Base-by-base conservation (phyloP, 768 basidiomycete genomes). In the Kondoa malvinella region DNA sequence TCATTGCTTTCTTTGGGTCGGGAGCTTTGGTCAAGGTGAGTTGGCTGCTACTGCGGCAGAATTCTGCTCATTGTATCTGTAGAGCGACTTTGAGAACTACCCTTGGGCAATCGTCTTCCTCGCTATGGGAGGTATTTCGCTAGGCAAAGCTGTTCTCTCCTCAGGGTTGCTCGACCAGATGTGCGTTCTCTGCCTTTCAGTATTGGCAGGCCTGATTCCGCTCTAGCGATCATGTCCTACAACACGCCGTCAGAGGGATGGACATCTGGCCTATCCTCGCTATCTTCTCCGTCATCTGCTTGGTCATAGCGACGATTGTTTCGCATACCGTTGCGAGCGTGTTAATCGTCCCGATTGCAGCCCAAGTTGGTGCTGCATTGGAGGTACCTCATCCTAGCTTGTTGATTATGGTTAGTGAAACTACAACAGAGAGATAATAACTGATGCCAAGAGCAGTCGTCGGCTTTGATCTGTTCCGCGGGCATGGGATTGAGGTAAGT, bases 111-210 rank as follows among this genome's bases (percentile, higher is more conserved):
- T 94, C 66, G 90, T 96, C 30, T 94, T 94, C 79, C 81, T 94
- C 68, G 90, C 91, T 2, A 99, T 96, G 95, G 94, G 94, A 27
- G 95, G 95, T 50, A 92, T 96, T 64, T 90, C 92, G 0, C 83
- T 97, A 1, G 95, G 95, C 66, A 87, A 94, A 73, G 92, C 92
- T 3, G 94, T 97, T 17, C 82, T 83, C 56, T 85, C 88, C 3
- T 92, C 89, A 66, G 95, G 95, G 0, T 81, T 99, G 29, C 81
- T 97, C 40, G 83, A 85, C 21, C 83, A 87, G 61, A 82, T 95
- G 78, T 1, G 75, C 82, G 59, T 68, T 80, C 82, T 26, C 73
- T 31, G 29, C 30, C 12, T 1, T 31, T 27, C 57, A 63, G 81
- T 89, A 84, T 56, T 16, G 15, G 33, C 16, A 15, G 17, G 34